A percentile compares a stretch with the other conserved stretches of the same genome.
Evolutionary conservation across 169 alveolate species (phyloP).

Genomic region (Cryptosporidium tyzzeri): DNA sequence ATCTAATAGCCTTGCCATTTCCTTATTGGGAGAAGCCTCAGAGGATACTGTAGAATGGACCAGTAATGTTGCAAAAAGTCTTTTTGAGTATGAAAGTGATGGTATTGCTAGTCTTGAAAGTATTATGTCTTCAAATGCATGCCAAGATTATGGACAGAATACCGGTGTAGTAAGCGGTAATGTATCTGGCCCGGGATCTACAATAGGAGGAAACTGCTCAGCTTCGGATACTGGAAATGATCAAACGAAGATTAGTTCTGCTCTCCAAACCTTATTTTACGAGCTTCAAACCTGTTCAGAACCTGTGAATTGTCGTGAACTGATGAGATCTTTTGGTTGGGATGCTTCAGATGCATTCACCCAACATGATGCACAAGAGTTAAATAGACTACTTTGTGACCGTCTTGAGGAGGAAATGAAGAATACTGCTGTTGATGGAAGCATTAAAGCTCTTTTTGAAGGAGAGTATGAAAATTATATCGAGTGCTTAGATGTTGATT

Average conservation of each 20-base stretch:
- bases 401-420: conserved; percentile 96
- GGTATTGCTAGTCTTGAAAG: conserved; percentile 68
- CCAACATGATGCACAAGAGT: conserved; percentile 97
- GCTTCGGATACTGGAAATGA: conserved; percentile 85
- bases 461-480: conserved; percentile 95
- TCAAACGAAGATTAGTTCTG: conserved; percentile 86
- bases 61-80: conserved; percentile 36
- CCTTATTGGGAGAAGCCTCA: conserved; percentile 31
- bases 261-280: conserved; percentile 93
- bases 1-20: conserved; percentile 4
- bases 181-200: conserved; percentile 22
- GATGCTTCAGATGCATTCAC: conserved; percentile 94
- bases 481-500: conserved; percentile 93
- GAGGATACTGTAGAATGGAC: conserved; percentile 67
- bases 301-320: conserved; percentile 91
- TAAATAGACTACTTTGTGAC: conserved; percentile 92
- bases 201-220: not conserved
- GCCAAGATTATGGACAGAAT: conserved; percentile 6
- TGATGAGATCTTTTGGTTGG: conserved; percentile 96
- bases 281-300: conserved; percentile 89
- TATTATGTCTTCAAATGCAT: conserved; percentile 22
- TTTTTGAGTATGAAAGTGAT: conserved; percentile 44
- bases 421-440: conserved; percentile 95
- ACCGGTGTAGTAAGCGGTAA: conserved; percentile 15
- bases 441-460: conserved; percentile 92